phyloP scores from a whole-genome alignment of 2,329 filamentous ascomycete species.

The Blumeria graminis region DNA sequence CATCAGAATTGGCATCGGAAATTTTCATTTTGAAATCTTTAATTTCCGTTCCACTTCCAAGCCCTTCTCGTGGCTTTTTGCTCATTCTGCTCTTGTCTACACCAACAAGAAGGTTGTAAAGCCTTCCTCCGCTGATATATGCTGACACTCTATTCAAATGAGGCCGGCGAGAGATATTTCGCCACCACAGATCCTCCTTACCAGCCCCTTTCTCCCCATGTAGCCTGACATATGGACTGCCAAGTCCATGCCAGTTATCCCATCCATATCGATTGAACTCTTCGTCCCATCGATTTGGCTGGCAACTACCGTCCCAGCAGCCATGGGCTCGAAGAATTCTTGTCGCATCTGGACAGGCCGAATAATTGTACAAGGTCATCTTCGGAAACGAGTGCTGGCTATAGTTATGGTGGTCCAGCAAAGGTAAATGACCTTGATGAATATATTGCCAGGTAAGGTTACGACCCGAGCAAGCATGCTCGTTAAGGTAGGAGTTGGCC shows the following conservation, averaged over 20 bases:
- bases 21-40: no score
- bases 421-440: constrained; percentile 2
- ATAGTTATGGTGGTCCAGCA: not conserved
- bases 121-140: no score
- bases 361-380: not conserved
- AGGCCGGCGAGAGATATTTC: no score
- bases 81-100: no score
- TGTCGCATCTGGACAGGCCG: not conserved
- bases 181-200: no score
- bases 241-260: constrained; percentile 3
- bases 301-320: constrained; percentile 3
- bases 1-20: no score
- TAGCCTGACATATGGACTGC: not conserved
- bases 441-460: constrained; percentile 7
- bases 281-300: not conserved
- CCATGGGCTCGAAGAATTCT: constrained; percentile 2
- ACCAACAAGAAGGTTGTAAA: no score
- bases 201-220: not conserved
- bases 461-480: constrained; percentile 4
- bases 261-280: constrained; percentile 3
- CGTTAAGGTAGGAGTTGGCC: constrained; percentile 1
- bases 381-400: not conserved
- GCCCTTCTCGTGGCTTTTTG: no score
- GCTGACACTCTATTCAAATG: no score
- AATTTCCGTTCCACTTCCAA: no score